Conservation (phyloP, 768 basidiomycete species). For the Boletellus sp. region DNA sequence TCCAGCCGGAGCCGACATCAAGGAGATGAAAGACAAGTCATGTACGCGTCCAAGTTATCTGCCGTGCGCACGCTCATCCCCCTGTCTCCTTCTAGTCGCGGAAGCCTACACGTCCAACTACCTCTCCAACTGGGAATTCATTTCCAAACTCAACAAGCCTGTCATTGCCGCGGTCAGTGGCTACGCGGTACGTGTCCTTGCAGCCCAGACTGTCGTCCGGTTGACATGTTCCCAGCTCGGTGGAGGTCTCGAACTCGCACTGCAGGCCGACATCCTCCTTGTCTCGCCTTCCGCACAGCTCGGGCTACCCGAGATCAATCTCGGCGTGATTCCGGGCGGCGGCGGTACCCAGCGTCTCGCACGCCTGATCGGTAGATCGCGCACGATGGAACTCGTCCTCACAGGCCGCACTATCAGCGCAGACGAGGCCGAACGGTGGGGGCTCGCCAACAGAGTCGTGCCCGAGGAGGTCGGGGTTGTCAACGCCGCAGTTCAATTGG, state of each 20-base stretch:
- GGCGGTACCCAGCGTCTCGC: conserved; percentile 93
- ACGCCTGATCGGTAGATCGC: conserved; percentile 82
- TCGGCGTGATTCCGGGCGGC: conserved; percentile 92
- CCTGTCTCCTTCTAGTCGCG: conserved; percentile 46
- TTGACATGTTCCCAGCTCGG: conserved; percentile 63
- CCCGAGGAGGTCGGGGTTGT: conserved; percentile 78
- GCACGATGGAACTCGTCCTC: conserved; percentile 91
- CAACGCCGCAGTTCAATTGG: conserved; percentile 81
- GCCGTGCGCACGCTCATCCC: background rate
- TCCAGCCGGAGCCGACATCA: conserved; percentile 94
- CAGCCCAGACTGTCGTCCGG: background rate
- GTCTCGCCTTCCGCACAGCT: conserved; percentile 88
- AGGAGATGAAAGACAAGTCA: conserved; percentile 97
- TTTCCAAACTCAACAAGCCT: conserved; percentile 79
- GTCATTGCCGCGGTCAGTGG: conserved; percentile 96
- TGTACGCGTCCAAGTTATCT: conserved; percentile 47
- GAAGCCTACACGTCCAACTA: conserved; percentile 87
- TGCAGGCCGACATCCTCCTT: conserved; percentile 95
- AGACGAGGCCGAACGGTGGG: conserved; percentile 81
- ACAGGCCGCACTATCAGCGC: conserved; percentile 83
- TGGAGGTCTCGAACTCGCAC: conserved; percentile 93
- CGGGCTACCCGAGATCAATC: conserved; percentile 94
- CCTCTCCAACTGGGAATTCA: conserved; percentile 76
- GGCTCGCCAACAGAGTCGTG: conserved; percentile 80
- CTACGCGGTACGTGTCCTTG: conserved; percentile 63